phyloP scores from a whole-genome alignment of 306 rosid genomes.

The Cercis canadensis region DNA sequence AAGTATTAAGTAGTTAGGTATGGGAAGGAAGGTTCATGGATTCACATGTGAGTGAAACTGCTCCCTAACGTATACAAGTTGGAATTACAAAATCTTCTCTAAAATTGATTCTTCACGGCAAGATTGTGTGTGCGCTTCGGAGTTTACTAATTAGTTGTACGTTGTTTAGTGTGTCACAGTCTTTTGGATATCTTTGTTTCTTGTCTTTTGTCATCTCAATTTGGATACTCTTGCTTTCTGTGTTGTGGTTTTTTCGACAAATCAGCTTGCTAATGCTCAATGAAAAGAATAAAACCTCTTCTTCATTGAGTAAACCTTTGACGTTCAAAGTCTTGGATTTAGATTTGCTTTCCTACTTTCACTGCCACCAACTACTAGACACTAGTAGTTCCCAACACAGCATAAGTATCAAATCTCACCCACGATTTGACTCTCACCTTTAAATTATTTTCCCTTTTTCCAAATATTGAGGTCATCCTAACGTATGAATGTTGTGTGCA shows the following conservation, averaged over 20 bases:
- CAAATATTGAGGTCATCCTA: slow-evolving; percentile 37
- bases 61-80: not conserved
- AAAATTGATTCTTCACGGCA: not conserved
- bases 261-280: too few species aligned
- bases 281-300: too few species aligned
- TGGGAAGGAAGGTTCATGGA: not conserved
- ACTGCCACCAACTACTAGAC: too few species aligned
- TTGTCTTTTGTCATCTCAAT: not conserved
- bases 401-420: too few species aligned
- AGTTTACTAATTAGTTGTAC: not conserved
- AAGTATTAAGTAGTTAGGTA: too few species aligned
- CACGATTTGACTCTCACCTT: too few species aligned
- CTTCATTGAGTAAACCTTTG: not conserved
- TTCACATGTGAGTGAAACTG: not conserved
- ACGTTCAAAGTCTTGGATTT: not conserved
- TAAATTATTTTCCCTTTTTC: not conserved
- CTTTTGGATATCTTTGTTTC: not conserved
- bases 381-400: too few species aligned
- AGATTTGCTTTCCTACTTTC: too few species aligned
- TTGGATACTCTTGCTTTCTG: slow-evolving; percentile 6
- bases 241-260: not conserved
- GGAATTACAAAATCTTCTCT: not conserved
- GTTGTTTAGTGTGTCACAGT: not conserved
- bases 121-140: not conserved
- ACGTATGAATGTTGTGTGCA: slow-evolving; percentile 46